Base-by-base conservation (phyloP, 2,329 filamentous ascomycete genomes). In the Aspergillus hiratsukae region DNA sequence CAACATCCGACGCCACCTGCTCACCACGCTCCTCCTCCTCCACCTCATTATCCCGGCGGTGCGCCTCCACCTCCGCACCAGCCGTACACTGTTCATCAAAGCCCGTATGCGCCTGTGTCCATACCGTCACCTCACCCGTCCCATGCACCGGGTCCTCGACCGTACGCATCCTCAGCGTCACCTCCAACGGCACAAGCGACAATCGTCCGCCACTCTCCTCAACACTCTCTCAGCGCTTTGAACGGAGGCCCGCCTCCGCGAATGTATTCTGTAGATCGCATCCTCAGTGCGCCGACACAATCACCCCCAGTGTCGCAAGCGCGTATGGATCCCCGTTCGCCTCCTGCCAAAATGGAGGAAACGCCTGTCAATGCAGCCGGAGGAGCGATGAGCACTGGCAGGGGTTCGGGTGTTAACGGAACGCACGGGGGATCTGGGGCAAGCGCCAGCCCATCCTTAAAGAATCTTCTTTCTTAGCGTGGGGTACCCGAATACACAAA, bases 401-500 rank as follows among this genome's bases (percentile, higher is more conserved):
- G 72, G 41, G 65, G 69, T 46, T 49, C 62, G 0, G 65, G 60
- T 9, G 62, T 64, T 46, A 70, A 69, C 49, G 69, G 66, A 19
- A 65, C 66, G 19, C 64, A 60, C 50, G 58, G 61, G 2, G 68
- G 67, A 31, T 73, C 73, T 51, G 87, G 87, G n/a, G 88, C 88
- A 3, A 91, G 89, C 66, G 87, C 88, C 17, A 91, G 86, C 66
- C 88, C 89, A 10, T 91, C 88, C 9, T 72, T 92, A 59, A 84
- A 86, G 64, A 91, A 92, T 66, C 73, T 92, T 50, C 79, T 92
- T 53, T 87, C 84, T 49, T 90, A 73, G 76, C 49, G 25, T 51
- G 27, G 41, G 35, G 31, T 45, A 52, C 50, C 49, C 41, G 43
- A 37, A 23, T 37, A 45, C 51, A 49, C 45, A 41, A 27, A n/a